Evolutionary conservation across 768 basidiomycete species (phyloP).

Genomic region (Daedaleopsis nitida): DNA sequence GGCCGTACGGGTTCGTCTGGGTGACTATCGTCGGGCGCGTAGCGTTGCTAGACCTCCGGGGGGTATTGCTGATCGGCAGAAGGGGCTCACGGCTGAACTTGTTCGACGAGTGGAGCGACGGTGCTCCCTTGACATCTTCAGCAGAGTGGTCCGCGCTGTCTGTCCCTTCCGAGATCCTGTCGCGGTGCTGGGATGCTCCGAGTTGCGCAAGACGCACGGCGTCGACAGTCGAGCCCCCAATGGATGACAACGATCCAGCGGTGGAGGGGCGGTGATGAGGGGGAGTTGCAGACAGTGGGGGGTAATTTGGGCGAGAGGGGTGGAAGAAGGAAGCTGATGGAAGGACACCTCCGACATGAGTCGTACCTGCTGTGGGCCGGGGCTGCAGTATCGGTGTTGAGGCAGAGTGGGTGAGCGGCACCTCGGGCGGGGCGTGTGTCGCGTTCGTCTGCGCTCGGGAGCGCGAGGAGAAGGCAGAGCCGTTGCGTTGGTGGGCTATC

Average conservation of each 20-base stretch:
- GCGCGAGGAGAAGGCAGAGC: slow-evolving; percentile 16
- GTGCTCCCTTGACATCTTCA: slow-evolving; percentile 37
- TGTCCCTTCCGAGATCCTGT: slow-evolving; percentile 43
- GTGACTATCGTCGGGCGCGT: slow-evolving; percentile 30
- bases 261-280: slow-evolving; percentile 33
- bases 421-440: slow-evolving; percentile 13
- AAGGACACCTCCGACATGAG: slow-evolving; percentile 74
- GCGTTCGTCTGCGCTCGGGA: slow-evolving; percentile 15
- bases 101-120: slow-evolving; percentile 38
- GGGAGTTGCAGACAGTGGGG: slow-evolving; percentile 41
- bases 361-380: slow-evolving; percentile 28
- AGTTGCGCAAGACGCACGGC: slow-evolving; percentile 44
- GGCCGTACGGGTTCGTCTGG: slow-evolving; percentile 29
- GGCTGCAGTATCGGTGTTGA: slow-evolving; percentile 25
- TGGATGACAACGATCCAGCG: slow-evolving; percentile 31
- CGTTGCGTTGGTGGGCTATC: slow-evolving; percentile 10
- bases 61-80: slow-evolving; percentile 49
- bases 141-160: slow-evolving; percentile 32
- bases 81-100: slow-evolving; percentile 78
- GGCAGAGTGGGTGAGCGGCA: slow-evolving; percentile 23
- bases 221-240: slow-evolving; percentile 29
- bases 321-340: slow-evolving; percentile 81
- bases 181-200: slow-evolving; percentile 38
- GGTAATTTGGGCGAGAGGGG: slow-evolving; percentile 61
- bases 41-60: slow-evolving; percentile 20